phyloP scores from a whole-genome alignment of 208 protist species.

The Acanthamoeba castellanii region DNA sequence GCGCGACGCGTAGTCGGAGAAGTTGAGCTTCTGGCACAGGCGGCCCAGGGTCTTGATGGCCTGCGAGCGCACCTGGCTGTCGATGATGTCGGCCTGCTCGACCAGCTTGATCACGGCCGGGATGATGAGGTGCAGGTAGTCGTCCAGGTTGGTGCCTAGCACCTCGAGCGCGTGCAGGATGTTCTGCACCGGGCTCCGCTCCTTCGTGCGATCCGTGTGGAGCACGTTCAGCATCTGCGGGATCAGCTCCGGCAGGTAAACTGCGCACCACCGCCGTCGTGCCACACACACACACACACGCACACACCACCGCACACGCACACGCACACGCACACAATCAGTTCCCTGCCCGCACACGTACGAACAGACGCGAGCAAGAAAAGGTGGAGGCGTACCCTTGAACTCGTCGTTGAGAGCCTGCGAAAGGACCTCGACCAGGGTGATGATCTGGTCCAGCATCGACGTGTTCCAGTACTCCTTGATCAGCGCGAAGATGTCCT shows the following conservation, averaged over 20 bases:
- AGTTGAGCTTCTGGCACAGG: slow-evolving; percentile 87
- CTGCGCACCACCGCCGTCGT: not conserved
- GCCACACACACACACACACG: too few relatives aligned
- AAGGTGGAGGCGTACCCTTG: slow-evolving; percentile 68
- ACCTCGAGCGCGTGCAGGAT: slow-evolving; percentile 88
- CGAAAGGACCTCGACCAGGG: slow-evolving; percentile 92
- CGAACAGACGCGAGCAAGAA: too few relatives aligned
- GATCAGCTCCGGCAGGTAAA: slow-evolving; percentile 91
- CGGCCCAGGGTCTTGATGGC: slow-evolving; percentile 86
- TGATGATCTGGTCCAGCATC: slow-evolving; percentile 88
- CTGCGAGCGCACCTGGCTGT: slow-evolving; percentile 79
- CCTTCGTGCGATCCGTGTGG: slow-evolving; percentile 71
- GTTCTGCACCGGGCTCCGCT: slow-evolving; percentile 76
- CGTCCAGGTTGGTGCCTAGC: slow-evolving; percentile 92
- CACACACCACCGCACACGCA: not conserved
- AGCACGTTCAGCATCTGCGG: slow-evolving; percentile 90
- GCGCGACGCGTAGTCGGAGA: slow-evolving; percentile 88
- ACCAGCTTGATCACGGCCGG: slow-evolving; percentile 89
- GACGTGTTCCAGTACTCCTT: slow-evolving; percentile 86
- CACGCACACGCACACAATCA: not conserved
- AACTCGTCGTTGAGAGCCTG: slow-evolving; percentile 93
- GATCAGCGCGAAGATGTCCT: slow-evolving; percentile 81
- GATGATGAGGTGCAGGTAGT: slow-evolving; percentile 94
- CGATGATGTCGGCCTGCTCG: slow-evolving; percentile 85
- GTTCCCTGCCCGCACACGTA: too few relatives aligned